These are phyloP conservation scores for Galeopsis tetrahit DNA, from an alignment of 257 asterid species.

Conservation along the genomic window DNA sequence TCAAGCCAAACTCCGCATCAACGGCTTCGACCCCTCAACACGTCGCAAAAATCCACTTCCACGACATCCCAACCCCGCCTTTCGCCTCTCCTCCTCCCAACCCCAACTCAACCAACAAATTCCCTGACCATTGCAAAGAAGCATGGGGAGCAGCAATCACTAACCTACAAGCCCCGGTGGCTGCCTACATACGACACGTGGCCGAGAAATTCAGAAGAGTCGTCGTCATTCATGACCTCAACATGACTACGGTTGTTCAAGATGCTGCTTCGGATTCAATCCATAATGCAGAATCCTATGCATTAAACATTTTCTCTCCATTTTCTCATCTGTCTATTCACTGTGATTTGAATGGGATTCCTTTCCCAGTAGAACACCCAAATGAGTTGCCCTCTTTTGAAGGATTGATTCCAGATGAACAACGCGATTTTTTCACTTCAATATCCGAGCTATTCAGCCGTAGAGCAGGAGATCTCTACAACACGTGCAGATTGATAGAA, in stretches of 20 bases:
- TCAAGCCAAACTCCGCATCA: too few relatives aligned
- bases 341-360: constrained; percentile 15
- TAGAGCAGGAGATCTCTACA: too few relatives aligned
- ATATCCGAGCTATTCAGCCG: too few relatives aligned
- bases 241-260: constrained; percentile 52
- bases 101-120: too few relatives aligned
- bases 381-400: constrained; percentile 35
- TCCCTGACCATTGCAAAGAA: too few relatives aligned
- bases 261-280: constrained; percentile 39
- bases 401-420: constrained; percentile 14
- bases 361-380: not conserved
- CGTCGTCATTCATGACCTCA: constrained; percentile 45
- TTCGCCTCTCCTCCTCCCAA: too few relatives aligned
- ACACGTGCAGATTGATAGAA: too few relatives aligned
- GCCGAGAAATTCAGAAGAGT: constrained; percentile 12
- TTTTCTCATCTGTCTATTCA: constrained; percentile 10
- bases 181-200: constrained; percentile 25
- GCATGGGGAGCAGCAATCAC: constrained; percentile 35
- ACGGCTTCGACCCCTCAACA: too few relatives aligned
- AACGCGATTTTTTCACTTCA: too few relatives aligned
- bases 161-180: constrained; percentile 40
- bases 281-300: constrained; percentile 55
- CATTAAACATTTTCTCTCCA: constrained; percentile 45
- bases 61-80: too few relatives aligned
- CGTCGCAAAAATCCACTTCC: too few relatives aligned